phyloP scores from a whole-genome alignment of 164 flowering plant genomes.

The grape (Vitis vinifera) region DNA sequence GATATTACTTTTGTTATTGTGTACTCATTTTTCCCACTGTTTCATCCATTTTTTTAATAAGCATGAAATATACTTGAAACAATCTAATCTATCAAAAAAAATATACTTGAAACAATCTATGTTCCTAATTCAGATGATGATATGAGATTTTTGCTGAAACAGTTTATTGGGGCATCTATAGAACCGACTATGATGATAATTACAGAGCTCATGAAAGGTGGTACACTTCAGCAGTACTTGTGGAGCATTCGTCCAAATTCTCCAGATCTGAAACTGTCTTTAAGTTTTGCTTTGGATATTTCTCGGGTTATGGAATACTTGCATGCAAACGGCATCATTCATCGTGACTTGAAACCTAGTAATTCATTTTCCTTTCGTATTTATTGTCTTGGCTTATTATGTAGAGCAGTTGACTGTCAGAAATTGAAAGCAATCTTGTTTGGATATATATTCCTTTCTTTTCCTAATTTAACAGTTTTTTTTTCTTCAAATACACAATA shows the following conservation, averaged over 20 bases:
- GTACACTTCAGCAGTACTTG: constrained; percentile 25
- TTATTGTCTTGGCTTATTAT: not conserved
- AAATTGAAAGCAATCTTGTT: not conserved
- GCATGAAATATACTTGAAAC: too few relatives aligned
- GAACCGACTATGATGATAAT: constrained; percentile 33
- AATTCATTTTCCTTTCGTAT: constrained; percentile 1
- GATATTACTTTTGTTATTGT: not conserved
- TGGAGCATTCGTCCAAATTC: constrained; percentile 24
- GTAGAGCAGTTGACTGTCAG: not conserved
- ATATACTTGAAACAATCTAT: too few relatives aligned
- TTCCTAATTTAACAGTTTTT: not conserved
- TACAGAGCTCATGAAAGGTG: constrained; percentile 33
- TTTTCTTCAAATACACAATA: not conserved
- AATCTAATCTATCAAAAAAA: too few relatives aligned
- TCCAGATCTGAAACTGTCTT: constrained; percentile 22
- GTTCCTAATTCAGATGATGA: not conserved
- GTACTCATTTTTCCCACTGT: not conserved
- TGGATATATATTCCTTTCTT: not conserved
- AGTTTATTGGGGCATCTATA: constrained; percentile 35
- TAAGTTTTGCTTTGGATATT: constrained; percentile 31
- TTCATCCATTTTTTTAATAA: too few relatives aligned
- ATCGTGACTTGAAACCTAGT: constrained; percentile 42
- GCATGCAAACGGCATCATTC: constrained; percentile 37
- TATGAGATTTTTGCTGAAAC: constrained; percentile 4
- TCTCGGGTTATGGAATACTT: constrained; percentile 33